Conservation (phyloP, 495 filamentous ascomycete species). For the Podospora fimiseda region DNA sequence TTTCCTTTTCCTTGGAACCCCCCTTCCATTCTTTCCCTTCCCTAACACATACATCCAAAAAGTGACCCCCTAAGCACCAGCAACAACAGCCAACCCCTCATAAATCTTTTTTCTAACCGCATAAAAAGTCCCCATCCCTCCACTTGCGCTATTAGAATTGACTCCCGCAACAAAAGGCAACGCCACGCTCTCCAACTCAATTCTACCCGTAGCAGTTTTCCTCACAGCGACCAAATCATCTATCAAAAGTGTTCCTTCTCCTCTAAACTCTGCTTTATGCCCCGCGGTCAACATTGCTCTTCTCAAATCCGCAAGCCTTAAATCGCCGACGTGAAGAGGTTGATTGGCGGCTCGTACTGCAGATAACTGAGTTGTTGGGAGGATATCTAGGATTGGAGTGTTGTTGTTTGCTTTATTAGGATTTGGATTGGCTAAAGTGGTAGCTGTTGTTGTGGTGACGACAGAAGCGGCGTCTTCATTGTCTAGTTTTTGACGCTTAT, state of each 20-base stretch:
- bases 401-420: no score
- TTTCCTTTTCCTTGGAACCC: no score
- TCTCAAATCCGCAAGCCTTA: constrained; percentile 81
- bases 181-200: constrained; percentile 81
- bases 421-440: constrained; percentile 1
- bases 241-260: constrained; percentile 86
- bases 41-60: no score
- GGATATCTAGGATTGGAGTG: constrained; percentile 73
- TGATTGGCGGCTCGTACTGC: constrained; percentile 72
- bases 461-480: background rate
- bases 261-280: constrained; percentile 85
- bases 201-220: constrained; percentile 76
- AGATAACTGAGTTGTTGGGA: constrained; percentile 69
- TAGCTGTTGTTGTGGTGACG: background rate
- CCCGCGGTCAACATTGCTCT: constrained; percentile 74
- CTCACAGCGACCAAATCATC: constrained; percentile 82
- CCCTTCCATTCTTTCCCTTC: background rate
- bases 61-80: constrained; percentile 27
- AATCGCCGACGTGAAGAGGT: constrained; percentile 89
- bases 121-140: constrained; percentile 25
- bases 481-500: constrained; percentile 28
- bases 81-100: constrained; percentile 31
- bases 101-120: constrained; percentile 30
- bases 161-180: constrained; percentile 23
- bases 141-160: background rate